Base-by-base conservation (phyloP, 2,329 filamentous ascomycete genomes). In the Cytospora mali region DNA sequence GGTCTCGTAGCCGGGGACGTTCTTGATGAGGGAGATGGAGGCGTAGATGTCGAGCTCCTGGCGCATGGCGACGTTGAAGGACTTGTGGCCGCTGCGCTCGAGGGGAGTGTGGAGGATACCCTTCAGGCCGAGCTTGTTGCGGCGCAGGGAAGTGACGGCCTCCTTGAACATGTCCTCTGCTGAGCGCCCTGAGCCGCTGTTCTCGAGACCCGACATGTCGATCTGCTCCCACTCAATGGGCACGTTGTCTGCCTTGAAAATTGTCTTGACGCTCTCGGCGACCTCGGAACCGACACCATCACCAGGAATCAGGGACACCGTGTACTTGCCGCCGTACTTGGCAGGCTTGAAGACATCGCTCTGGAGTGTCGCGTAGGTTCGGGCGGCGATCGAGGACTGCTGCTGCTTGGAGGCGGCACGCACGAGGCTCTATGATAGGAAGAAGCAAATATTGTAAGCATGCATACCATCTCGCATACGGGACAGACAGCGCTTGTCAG, bases 21-120 rank as follows among this genome's bases (percentile, higher is more conserved):
- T 99, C 90, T 98, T 98, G 85, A 99, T 93, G 70, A 98, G 86
- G 74, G 93, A 92, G 76, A 99, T 95, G 69, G 92, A 96, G 76
- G 95, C 95, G 82, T 98, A 99, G 80, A 99, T 98, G 81, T 99
- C 95, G 76, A 99, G 92, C 81, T 98, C 95, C 84, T 99, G 95
- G 74, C 95, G 93, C 78, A 99, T 89, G 72, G 95, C 95, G 71
- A 99, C 95, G 84, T 99, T 99, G 93, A 99, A 99, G 71, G 92
- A 96, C 81, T 96, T 92, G 86, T 99, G 95, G 73, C 95, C 95
- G 68, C 93, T 97, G 72, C 95, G 89, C 82, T 93, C 92, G 76
- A 99, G 91, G 70, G 95, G 95, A 28, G 95, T 99, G 85, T 97
- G 94, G 53, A 99, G 86, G 78, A 99, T 99, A 79, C 95, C 95